phyloP scores from a whole-genome alignment of 352 stramenopile genomes.

The Thalassiosira exigua region DNA sequence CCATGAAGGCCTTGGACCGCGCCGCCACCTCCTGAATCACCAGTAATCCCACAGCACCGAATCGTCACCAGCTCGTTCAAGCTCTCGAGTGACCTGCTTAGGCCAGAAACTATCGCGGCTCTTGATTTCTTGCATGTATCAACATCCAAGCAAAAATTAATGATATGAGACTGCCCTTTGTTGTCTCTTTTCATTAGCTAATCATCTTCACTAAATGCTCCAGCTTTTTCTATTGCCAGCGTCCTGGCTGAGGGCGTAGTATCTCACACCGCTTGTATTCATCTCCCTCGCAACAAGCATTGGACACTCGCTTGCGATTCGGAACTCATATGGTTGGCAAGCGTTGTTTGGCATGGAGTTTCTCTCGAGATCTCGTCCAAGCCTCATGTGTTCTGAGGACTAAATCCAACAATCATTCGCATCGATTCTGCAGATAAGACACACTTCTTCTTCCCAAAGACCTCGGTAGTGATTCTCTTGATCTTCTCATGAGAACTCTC shows the following conservation, averaged over 20 bases:
- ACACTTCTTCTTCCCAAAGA: not conserved
- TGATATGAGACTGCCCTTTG: not conserved
- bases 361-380: not conserved
- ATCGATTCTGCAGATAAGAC: not conserved
- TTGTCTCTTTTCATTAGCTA: not conserved
- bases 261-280: not conserved
- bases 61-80: too few relatives aligned
- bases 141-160: not conserved
- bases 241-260: not conserved
- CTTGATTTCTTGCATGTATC: not conserved
- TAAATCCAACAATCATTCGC: not conserved
- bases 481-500: not conserved
- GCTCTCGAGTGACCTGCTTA: not conserved
- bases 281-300: not conserved
- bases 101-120: not conserved
- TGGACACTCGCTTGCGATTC: not conserved
- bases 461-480: not conserved
- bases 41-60: too few relatives aligned
- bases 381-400: not conserved
- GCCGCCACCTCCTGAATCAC: conserved; percentile 4
- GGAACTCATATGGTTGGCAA: not conserved
- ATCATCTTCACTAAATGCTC: not conserved
- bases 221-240: not conserved
- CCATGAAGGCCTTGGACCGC: not conserved
- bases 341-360: not conserved